Base-by-base conservation (phyloP, 768 basidiomycete genomes). In the Pleurotus sapidus region DNA sequence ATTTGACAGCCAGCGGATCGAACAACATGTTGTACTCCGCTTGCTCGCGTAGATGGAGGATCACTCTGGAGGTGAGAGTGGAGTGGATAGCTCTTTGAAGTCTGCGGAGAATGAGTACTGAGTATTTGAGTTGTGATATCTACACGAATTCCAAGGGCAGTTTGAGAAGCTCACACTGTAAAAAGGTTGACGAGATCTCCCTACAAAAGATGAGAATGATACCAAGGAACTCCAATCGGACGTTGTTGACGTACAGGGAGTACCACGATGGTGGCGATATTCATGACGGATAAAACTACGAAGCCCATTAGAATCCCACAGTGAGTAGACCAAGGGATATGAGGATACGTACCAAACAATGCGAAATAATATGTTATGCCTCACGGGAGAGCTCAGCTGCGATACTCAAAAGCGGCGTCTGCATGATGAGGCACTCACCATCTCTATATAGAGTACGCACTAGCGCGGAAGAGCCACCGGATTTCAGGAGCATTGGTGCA, bases 21-120 rank as follows among this genome's bases (percentile, higher is more conserved):
- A 34, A 37, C 24, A 40, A 38, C 27, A 20, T 50, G 50, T 55
- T 51, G 63, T 61, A 62, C 61, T 11, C 60, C 64, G 64, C 57
- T 43, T 62, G 17, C 20, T 59, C 62, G 53, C 65, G 34, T 46
- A 62, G 63, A 59, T 49, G 53, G 57, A 46, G 60, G 43, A 30
- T 9, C 15, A 24, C 18, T 45, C 5, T 45, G 39, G 53, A 18
- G 27, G 42, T 43, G 20, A 43, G 42, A n/a, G 42, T 43, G 42
- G 42, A n/a, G 20, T 43, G 42, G 20, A 43, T 20, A n/a, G 42
- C 42, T 43, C 42, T 43, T 20, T 43, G n/a, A 17, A 43, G 42
- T 20, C 42, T 43, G 2, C 8, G 8, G 30, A 34, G 30, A 34
- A 34, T 34, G 30, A 34, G 30, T 34, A 34, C 30, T 34, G 30